These are phyloP conservation scores for Myriosclerotinia duriaeana DNA, from an alignment of 2,329 filamentous ascomycete species.

Conservation along the genomic window DNA sequence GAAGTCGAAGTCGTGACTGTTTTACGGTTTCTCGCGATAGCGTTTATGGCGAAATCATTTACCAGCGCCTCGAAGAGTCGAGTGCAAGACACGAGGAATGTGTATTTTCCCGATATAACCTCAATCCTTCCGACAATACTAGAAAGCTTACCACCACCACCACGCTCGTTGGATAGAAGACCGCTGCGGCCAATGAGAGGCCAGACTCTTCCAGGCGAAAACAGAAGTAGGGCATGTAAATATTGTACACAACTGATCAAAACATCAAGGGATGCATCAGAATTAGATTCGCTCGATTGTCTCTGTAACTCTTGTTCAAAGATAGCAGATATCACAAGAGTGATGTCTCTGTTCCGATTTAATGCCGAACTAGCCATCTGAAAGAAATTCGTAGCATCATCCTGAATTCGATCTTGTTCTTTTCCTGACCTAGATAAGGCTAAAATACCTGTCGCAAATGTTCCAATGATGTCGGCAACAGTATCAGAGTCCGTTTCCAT, in stretches of 20 bases:
- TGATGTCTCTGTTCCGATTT: conserved; percentile 65
- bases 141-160: conserved; percentile 68
- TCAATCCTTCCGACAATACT: conserved; percentile 81
- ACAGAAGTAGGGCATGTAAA: conserved; percentile 65
- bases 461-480: conserved; percentile 68
- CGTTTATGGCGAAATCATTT: conserved; percentile 69
- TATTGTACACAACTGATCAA: conserved; percentile 75
- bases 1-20: conserved; percentile 50
- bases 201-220: conserved; percentile 85
- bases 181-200: conserved; percentile 81
- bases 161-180: conserved; percentile 73
- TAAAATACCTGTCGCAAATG: conserved; percentile 70
- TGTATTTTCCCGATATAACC: conserved; percentile 71
- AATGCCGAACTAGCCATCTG: conserved; percentile 58
- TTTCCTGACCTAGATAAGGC: conserved; percentile 35
- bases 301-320: conserved; percentile 67
- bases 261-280: conserved; percentile 57
- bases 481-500: conserved; percentile 55
- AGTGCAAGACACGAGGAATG: conserved; percentile 72
- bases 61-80: conserved; percentile 73
- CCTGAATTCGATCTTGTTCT: conserved; percentile 45
- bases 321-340: conserved; percentile 78
- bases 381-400: conserved; percentile 46
- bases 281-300: conserved; percentile 43
- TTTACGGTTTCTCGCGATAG: conserved; percentile 63